A percentile compares a stretch with the other conserved stretches of the same genome.
Conservation (phyloP, 441 rosid genomes). For the Pelargonium australe region DNA sequence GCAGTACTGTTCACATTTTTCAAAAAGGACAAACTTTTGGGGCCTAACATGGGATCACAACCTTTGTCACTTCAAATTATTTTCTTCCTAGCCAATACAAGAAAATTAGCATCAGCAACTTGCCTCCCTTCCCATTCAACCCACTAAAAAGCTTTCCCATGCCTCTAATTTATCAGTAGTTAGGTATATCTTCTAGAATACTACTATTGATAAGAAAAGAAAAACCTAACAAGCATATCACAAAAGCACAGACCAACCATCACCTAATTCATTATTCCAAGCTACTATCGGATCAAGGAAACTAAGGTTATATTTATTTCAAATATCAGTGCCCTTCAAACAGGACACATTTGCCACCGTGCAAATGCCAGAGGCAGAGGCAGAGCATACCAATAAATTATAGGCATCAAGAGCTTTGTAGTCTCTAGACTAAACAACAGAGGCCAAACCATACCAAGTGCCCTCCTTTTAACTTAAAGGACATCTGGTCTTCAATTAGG, state of each 20-base stretch:
- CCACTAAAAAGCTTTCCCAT: background rate
- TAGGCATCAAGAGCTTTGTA: too few relatives aligned
- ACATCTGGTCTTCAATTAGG: too few relatives aligned
- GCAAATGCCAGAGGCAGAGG: too few relatives aligned
- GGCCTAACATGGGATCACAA: background rate
- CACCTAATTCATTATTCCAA: background rate
- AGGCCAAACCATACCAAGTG: too few relatives aligned
- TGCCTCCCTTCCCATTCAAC: background rate
- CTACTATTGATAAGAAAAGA: background rate
- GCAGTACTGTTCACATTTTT: background rate
- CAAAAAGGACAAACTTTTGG: background rate
- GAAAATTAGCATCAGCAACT: background rate
- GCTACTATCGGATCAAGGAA: too few relatives aligned
- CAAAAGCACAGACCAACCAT: background rate
- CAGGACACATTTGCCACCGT: too few relatives aligned
- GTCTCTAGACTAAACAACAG: too few relatives aligned
- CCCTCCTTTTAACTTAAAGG: too few relatives aligned
- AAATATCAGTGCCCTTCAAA: too few relatives aligned
- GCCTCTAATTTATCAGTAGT: background rate
- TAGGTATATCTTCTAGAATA: background rate
- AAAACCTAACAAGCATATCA: too few relatives aligned
- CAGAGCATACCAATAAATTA: too few relatives aligned
- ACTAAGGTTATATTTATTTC: too few relatives aligned
- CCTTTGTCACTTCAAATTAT: background rate
- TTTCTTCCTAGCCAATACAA: background rate